phyloP scores from a whole-genome alignment of 108 stramenopile species.

The Nannochloropsis gaditana region DNA sequence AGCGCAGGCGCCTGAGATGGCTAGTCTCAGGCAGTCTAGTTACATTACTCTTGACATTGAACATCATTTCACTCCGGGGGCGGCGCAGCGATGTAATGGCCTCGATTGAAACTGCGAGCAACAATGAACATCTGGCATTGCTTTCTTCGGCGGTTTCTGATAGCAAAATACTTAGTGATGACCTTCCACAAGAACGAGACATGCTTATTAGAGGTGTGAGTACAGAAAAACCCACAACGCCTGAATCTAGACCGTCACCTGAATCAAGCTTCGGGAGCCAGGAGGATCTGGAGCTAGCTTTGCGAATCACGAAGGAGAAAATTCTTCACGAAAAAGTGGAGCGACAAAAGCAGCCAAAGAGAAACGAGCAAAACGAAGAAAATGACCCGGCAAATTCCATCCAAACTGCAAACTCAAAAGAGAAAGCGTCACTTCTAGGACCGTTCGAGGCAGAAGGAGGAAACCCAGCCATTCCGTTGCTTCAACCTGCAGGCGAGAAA shows the following conservation, averaged over 20 bases:
- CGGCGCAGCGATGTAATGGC: no score
- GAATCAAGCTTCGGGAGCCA: no score
- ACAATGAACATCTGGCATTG: no score
- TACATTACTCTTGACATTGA: background rate
- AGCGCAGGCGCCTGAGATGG: slow-evolving; percentile 19
- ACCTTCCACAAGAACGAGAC: no score
- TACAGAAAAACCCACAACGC: no score
- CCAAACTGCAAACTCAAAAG: background rate
- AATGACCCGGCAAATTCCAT: background rate
- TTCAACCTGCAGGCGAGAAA: background rate
- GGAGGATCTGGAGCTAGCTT: no score
- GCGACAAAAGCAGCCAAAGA: background rate
- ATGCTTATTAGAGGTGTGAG: no score
- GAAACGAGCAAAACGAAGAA: background rate
- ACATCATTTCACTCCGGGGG: background rate
- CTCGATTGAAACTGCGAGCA: no score
- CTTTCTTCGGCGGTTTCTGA: no score
- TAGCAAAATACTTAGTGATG: no score
- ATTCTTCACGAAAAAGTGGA: background rate
- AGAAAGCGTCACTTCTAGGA: background rate
- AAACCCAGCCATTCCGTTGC: background rate
- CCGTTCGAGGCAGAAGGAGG: background rate
- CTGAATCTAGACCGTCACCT: no score
- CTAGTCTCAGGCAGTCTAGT: background rate
- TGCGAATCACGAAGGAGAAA: no score